phyloP scores from a whole-genome alignment of 169 alveolate genomes.

The Haemoproteus tartakovskyi region DNA sequence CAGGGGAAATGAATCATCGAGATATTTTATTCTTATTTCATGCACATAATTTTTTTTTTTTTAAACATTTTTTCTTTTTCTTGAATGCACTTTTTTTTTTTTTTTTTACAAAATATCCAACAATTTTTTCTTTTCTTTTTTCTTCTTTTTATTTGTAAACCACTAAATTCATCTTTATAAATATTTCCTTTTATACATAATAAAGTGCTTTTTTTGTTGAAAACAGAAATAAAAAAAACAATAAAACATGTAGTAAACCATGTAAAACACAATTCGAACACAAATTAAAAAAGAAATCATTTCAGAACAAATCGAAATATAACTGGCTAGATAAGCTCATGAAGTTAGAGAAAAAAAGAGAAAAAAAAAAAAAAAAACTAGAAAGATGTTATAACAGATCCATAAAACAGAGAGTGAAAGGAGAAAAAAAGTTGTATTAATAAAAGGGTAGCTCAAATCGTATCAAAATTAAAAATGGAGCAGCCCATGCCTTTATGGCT shows the following conservation, averaged over 20 bases:
- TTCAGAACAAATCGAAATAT: too few relatives aligned
- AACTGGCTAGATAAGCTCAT: too few relatives aligned
- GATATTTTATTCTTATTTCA: neutral
- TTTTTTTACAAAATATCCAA: neutral
- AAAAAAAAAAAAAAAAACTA: too few relatives aligned
- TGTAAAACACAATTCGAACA: too few relatives aligned
- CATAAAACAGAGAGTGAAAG: neutral
- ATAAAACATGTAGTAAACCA: too few relatives aligned
- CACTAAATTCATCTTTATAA: too few relatives aligned
- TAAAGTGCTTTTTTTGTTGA: neutral
- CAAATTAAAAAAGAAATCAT: too few relatives aligned
- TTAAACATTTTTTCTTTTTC: neutral
- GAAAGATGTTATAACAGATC: too few relatives aligned
- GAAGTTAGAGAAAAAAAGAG: too few relatives aligned
- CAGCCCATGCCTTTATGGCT: slow-evolving; percentile 76
- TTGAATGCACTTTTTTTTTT: neutral
- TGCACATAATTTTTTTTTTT: neutral
- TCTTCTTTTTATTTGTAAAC: slow-evolving; percentile 15
- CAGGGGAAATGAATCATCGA: neutral
- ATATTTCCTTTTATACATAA: neutral
- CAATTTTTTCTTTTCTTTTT: neutral
- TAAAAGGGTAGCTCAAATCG: neutral
- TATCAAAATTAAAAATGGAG: slow-evolving; percentile 15
- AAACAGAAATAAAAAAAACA: too few relatives aligned
- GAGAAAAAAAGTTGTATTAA: neutral